phyloP scores from a whole-genome alignment of 169 alveolate species.

The Plasmodium berghei region DNA sequence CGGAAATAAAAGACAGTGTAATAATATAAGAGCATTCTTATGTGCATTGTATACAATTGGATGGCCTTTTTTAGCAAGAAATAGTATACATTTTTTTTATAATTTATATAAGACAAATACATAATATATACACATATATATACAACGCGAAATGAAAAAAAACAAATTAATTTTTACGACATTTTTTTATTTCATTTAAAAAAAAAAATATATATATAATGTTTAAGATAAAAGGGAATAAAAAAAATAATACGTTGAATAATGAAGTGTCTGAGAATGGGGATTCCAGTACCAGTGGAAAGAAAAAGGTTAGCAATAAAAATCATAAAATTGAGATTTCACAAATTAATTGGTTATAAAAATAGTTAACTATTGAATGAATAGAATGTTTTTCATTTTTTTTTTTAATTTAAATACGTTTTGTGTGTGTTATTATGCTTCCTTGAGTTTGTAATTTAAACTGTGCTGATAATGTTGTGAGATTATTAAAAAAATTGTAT shows the following conservation, averaged over 20 bases:
- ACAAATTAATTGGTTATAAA: neutral
- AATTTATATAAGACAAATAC: too few species aligned
- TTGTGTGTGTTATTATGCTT: neutral
- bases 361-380: neutral
- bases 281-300: constrained; percentile 26
- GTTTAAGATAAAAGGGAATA: constrained; percentile 31
- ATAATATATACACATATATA: too few species aligned
- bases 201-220: constrained; percentile 19
- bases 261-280: constrained; percentile 34
- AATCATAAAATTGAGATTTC: neutral
- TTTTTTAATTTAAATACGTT: neutral
- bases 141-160: too few species aligned
- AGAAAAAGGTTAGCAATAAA: constrained; percentile 35
- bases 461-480: too few species aligned
- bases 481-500: too few species aligned
- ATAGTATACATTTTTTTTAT: too few species aligned
- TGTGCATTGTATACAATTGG: too few species aligned
- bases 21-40: too few species aligned
- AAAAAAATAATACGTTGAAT: constrained; percentile 3
- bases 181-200: constrained; percentile 8
- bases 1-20: too few species aligned
- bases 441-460: neutral
- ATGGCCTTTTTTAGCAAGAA: too few species aligned
- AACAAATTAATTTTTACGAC: neutral
- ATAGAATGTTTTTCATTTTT: neutral